Evolutionary conservation across 2,329 filamentous ascomycete genomes (phyloP).

Genomic region (Myriosclerotinia curreyana): DNA sequence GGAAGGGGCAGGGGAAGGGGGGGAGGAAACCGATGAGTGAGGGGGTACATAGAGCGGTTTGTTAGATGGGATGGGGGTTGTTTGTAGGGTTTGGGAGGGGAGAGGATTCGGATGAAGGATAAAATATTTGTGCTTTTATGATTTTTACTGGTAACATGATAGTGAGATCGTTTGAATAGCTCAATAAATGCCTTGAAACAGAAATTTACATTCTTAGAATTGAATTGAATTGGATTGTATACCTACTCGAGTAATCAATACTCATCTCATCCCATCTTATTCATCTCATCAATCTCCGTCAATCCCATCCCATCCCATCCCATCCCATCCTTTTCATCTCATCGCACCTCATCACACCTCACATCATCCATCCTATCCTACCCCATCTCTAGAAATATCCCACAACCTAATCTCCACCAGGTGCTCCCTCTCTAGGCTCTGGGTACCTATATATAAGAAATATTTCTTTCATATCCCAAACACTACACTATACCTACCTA

Average conservation of each 20-base stretch:
- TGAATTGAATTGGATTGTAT: background rate
- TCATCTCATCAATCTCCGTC: background rate
- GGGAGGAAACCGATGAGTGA: conserved; percentile 46
- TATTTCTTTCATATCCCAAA: too few relatives aligned
- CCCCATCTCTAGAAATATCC: too few relatives aligned
- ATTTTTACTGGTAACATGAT: background rate
- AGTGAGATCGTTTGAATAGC: background rate
- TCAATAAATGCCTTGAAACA: background rate
- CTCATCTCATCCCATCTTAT: background rate
- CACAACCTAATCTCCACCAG: too few relatives aligned
- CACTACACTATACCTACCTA: too few relatives aligned
- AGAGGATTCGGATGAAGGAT: background rate
- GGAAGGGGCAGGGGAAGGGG: conserved; percentile 36
- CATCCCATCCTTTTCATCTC: too few relatives aligned
- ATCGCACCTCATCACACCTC: too few relatives aligned
- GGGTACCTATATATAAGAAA: too few relatives aligned
- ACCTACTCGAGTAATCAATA: too few relatives aligned
- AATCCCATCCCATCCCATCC: too few relatives aligned
- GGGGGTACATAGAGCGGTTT: conserved; percentile 49
- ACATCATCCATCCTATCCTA: too few relatives aligned
- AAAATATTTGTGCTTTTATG: background rate
- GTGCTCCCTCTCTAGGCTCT: too few relatives aligned
- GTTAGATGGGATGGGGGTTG: conserved; percentile 35
- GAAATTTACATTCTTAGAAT: background rate
- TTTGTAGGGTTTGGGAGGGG: background rate